These are phyloP conservation scores for Teunomyces tritomae DNA, from an alignment of 805 yeast species.

Conservation along the genomic window DNA sequence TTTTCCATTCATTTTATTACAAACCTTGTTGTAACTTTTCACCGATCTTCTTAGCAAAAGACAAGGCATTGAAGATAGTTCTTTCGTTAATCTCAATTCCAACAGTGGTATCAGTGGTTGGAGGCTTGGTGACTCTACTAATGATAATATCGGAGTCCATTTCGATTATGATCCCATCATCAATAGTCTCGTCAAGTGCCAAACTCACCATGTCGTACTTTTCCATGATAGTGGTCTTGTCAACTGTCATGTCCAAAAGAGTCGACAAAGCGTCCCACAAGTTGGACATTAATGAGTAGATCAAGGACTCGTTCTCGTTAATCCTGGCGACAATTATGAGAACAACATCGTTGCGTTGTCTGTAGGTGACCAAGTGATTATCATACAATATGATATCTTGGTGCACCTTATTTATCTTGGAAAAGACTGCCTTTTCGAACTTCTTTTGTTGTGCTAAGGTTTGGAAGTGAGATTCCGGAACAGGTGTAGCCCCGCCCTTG, in stretches of 20 bases:
- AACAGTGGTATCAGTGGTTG: slow-evolving; percentile 39
- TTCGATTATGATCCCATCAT: slow-evolving; percentile 90
- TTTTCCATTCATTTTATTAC: slow-evolving; percentile 11
- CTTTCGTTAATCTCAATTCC: slow-evolving; percentile 69
- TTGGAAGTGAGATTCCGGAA: slow-evolving; percentile 30
- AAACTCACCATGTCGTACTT: slow-evolving; percentile 82
- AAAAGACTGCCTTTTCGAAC: slow-evolving; percentile 71
- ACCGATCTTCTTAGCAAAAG: slow-evolving; percentile 73
- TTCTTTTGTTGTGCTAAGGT: slow-evolving; percentile 62
- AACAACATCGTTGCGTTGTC: slow-evolving; percentile 74
- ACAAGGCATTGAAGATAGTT: slow-evolving; percentile 80
- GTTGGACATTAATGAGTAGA: slow-evolving; percentile 73
- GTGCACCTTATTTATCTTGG: slow-evolving; percentile 76
- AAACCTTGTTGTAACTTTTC: slow-evolving; percentile 48
- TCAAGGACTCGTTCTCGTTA: slow-evolving; percentile 81
- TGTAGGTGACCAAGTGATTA: slow-evolving; percentile 78
- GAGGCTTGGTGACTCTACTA: slow-evolving; percentile 86
- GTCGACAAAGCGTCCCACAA: slow-evolving; percentile 79
- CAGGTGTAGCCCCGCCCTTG: slow-evolving; percentile 3
- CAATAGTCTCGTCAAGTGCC: slow-evolving; percentile 88
- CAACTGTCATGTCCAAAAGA: slow-evolving; percentile 66
- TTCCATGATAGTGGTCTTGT: slow-evolving; percentile 73
- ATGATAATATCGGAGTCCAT: slow-evolving; percentile 85
- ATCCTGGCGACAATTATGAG: slow-evolving; percentile 69
- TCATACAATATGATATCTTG: slow-evolving; percentile 81